These are phyloP conservation scores for Cocos nucifera DNA, from an alignment of 176 grass and related monocot genomes.

Conservation along the genomic window DNA sequence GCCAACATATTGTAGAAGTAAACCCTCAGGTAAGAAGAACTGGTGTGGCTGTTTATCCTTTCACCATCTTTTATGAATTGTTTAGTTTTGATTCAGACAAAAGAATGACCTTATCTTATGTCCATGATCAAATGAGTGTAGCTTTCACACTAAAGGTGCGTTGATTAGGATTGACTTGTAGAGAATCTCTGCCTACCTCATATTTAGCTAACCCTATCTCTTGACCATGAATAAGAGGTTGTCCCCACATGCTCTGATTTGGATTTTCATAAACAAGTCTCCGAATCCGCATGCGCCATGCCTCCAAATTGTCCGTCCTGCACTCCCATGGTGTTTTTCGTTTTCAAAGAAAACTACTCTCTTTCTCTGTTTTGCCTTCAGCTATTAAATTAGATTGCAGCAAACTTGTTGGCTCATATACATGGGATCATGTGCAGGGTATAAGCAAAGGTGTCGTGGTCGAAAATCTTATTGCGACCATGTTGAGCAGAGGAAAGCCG, in stretches of 20 bases:
- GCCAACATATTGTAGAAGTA: slow-evolving; percentile 49
- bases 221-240: not conserved
- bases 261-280: not conserved
- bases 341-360: not conserved
- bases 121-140: slow-evolving; percentile 1
- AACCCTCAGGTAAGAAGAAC: slow-evolving; percentile 39
- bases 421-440: slow-evolving; percentile 7
- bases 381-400: not conserved
- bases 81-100: slow-evolving; percentile 1
- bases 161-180: slow-evolving; percentile 13
- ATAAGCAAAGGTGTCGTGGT: slow-evolving; percentile 35
- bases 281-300: too few species aligned
- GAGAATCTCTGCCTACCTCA: not conserved
- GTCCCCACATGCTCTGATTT: not conserved
- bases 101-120: not conserved
- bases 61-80: not conserved
- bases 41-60: not conserved
- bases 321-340: too few species aligned
- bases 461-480: slow-evolving; percentile 3
- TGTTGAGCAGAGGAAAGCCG: not conserved
- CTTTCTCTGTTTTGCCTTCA: not conserved
- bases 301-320: too few species aligned
- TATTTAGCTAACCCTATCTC: not conserved
- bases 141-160: slow-evolving; percentile 5
- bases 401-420: not conserved